Conservation (phyloP, 1,284 basidiomycete species). For the Golubevia sp. region DNA sequence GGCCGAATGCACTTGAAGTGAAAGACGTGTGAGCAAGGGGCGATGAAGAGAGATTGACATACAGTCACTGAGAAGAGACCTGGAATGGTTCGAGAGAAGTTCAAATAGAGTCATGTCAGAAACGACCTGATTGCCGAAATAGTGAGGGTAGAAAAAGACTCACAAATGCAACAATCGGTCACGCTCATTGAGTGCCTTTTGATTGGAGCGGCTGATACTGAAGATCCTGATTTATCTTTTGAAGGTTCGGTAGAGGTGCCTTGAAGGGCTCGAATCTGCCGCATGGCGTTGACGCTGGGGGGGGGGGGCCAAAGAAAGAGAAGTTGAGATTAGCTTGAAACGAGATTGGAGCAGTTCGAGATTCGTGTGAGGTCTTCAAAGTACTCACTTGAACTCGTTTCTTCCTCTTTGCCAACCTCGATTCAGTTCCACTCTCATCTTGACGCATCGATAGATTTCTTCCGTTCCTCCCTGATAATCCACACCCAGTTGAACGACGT, state of each 20-base stretch:
- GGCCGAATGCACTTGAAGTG: slow-evolving; percentile 98
- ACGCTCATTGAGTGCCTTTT: slow-evolving; percentile 44
- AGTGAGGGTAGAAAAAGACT: too few species aligned
- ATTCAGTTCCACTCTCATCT: slow-evolving; percentile 86
- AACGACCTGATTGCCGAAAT: slow-evolving; percentile 3
- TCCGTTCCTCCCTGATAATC: slow-evolving; percentile 98
- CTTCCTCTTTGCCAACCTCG: slow-evolving; percentile 81
- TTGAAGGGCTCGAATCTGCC: slow-evolving; percentile 77
- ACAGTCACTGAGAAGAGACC: slow-evolving; percentile 90
- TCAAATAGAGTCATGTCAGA: slow-evolving; percentile 1
- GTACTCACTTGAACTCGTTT: slow-evolving; percentile 91
- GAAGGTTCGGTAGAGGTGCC: slow-evolving; percentile 22
- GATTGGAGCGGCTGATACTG: slow-evolving; percentile 16
- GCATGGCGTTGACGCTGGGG: slow-evolving; percentile 74
- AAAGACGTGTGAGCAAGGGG: slow-evolving; percentile 82
- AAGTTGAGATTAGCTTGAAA: background rate
- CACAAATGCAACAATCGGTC: slow-evolving; percentile 57
- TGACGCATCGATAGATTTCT: slow-evolving; percentile 96
- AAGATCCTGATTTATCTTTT: slow-evolving; percentile 1
- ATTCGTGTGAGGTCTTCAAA: background rate
- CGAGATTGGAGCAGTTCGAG: background rate
- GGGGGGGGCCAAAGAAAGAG: background rate
- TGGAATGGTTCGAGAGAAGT: slow-evolving; percentile 48
- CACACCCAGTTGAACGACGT: slow-evolving; percentile 92
- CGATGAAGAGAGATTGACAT: slow-evolving; percentile 94